Base-by-base conservation (phyloP, 768 basidiomycete species). In the Mrakia gelida region DNA sequence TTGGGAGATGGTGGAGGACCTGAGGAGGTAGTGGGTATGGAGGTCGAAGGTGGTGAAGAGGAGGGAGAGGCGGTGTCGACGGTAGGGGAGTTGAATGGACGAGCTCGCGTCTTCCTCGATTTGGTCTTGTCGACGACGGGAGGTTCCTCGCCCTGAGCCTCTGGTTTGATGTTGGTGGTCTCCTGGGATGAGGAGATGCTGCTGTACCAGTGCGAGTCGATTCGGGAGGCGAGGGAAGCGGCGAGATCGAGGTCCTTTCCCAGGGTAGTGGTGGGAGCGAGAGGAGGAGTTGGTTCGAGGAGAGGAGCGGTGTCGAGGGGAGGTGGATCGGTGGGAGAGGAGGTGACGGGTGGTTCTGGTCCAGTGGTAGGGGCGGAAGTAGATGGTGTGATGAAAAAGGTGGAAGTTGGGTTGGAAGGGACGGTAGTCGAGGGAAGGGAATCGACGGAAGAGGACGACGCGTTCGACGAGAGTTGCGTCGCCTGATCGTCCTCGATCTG, bases 231-330 rank as follows among this genome's bases (percentile, higher is more conserved):
- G 38, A 70, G 34, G 21, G 67, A 70, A 23, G 67, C 67, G 38
- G 67, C 67, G 67, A 70, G 67, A 38, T 70, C 67, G 38, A 70
- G 65, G 41, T 70, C 67, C 67, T 70, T 70, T 34, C 34, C 67
- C 41, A 70, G 67, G 2, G 67, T 70, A 26, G 59, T 59, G 10
- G 28, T 28, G 1, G 59, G 54, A 23, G 54, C n/a, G 28, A 23
- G 5, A 0, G 28, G n/a, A 59, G 59, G 59, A 28, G 26, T 26
- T 16, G 28, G 56, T 43, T 43, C 41, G 11, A 43, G 41, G 41
- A n/a, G n/a, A n/a, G n/a, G n/a, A n/a, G n/a, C n/a, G n/a, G n/a
- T 8, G 54, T 21, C 21, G 54, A 56, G 26, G 21, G 54, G 21
- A 18, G 54, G 23, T 56, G 54, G 54, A 6, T 10, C 2, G 49